Conservation (phyloP, 257 asterid species). For the Nicotiana undulata region DNA sequence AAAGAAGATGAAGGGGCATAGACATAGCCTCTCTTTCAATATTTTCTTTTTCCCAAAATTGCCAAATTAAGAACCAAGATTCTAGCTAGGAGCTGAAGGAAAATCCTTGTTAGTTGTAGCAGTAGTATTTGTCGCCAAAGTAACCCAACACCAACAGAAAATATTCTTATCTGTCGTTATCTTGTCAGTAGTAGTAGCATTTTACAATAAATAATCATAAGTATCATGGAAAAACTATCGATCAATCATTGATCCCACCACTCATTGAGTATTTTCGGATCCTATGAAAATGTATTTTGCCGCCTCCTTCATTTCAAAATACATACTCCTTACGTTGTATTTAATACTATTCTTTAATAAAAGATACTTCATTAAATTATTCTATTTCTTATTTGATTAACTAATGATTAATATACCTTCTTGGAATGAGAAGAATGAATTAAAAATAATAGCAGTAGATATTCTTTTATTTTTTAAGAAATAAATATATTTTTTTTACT, state of each 20-base stretch:
- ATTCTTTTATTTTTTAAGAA: too few species aligned
- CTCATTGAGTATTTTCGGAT: slow-evolving; percentile 8
- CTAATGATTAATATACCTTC: neutral
- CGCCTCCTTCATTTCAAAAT: neutral
- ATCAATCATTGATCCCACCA: slow-evolving; percentile 8
- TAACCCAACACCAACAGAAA: neutral
- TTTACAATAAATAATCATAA: neutral
- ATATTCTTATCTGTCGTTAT: slow-evolving; percentile 12
- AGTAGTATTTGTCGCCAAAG: neutral
- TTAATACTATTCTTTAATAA: neutral
- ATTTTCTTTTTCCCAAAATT: slow-evolving; percentile 4
- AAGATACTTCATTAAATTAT: neutral
- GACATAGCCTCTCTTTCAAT: neutral
- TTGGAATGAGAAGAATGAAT: neutral
- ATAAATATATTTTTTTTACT: too few species aligned
- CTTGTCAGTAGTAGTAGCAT: neutral
- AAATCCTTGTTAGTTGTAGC: slow-evolving; percentile 2
- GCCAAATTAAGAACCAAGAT: slow-evolving; percentile 20
- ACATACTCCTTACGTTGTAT: neutral
- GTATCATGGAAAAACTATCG: neutral
- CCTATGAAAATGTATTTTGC: neutral
- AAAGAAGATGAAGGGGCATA: neutral
- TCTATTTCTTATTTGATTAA: neutral
- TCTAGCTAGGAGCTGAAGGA: slow-evolving; percentile 13
- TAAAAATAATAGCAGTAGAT: neutral